Evolutionary conservation across 2,329 filamentous ascomycete genomes (phyloP).

Genomic region (Curvularia eragrostidis): DNA sequence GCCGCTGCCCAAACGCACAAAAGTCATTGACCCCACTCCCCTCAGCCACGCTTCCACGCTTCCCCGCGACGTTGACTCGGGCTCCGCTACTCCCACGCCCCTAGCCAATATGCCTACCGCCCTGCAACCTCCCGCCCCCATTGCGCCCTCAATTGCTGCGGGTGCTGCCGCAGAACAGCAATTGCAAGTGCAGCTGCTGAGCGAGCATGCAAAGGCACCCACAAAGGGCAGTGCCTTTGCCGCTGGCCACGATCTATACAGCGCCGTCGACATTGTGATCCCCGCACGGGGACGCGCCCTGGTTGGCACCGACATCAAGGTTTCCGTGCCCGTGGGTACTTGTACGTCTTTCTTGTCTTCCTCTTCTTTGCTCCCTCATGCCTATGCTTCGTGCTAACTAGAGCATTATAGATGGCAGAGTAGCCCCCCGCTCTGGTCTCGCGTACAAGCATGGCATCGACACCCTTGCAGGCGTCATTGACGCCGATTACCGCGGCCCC

Average conservation of each 20-base stretch:
- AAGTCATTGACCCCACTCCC: constrained; percentile 61
- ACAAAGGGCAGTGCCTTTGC: constrained; percentile 89
- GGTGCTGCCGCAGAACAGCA: constrained; percentile 53
- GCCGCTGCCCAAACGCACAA: constrained; percentile 81
- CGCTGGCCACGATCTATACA: constrained; percentile 94
- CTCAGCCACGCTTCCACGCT: constrained; percentile 37
- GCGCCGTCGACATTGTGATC: constrained; percentile 73
- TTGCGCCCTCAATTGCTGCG: constrained; percentile 33
- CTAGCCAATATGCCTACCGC: constrained; percentile 24
- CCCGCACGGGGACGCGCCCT: constrained; percentile 83
- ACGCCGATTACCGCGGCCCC: constrained; percentile 93
- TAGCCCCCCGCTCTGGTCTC: constrained; percentile 89
- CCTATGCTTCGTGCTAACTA: not conserved
- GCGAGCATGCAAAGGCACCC: constrained; percentile 77
- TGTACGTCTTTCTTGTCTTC: constrained; percentile 64
- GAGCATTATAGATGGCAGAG: constrained; percentile 73
- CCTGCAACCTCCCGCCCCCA: constrained; percentile 32
- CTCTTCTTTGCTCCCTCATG: not conserved
- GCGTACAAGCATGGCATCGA: constrained; percentile 96
- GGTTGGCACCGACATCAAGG: constrained; percentile 88
- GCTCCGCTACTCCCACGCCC: constrained; percentile 47
- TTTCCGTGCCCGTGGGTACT: constrained; percentile 87
- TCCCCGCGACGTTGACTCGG: constrained; percentile 41
- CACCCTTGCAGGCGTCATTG: constrained; percentile 94
- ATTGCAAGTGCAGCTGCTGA: constrained; percentile 90